Percentiles rank a stretch among this genome's conserved stretches.
Conservation (phyloP, 2,329 filamentous ascomycete species). For the Exophiala viscosa region DNA sequence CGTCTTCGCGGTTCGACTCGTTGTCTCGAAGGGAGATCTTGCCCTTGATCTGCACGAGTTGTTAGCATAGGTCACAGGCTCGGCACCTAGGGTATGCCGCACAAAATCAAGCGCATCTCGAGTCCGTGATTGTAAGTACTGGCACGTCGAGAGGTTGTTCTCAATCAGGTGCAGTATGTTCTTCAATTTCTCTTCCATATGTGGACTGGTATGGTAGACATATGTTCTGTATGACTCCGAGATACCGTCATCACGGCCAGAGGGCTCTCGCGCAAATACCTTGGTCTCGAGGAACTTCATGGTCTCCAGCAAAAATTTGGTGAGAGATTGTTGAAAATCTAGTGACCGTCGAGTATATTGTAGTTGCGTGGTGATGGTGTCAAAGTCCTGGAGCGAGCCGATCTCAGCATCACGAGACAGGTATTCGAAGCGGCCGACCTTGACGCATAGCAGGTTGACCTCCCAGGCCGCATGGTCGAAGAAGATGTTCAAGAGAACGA, state of each 20-base stretch:
- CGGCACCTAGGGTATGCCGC: neutral
- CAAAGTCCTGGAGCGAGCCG: constrained; percentile 10
- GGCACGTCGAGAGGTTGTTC: constrained; percentile 10
- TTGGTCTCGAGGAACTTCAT: constrained; percentile 14
- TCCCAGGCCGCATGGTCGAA: constrained; percentile 16
- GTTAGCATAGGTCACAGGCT: neutral
- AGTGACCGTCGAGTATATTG: constrained; percentile 6
- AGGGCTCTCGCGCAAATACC: constrained; percentile 3
- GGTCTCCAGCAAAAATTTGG: constrained; percentile 15
- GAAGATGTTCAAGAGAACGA: constrained; percentile 10
- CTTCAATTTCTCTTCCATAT: constrained; percentile 16
- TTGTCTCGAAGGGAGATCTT: constrained; percentile 9
- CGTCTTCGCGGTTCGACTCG: constrained; percentile 9
- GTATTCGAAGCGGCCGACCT: constrained; percentile 8
- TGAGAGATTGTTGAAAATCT: constrained; percentile 7
- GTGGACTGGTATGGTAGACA: constrained; percentile 12
- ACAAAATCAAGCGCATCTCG: constrained; percentile 15
- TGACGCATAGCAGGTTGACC: constrained; percentile 9
- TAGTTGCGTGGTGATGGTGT: constrained; percentile 15
- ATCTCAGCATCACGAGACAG: constrained; percentile 8
- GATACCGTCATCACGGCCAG: neutral
- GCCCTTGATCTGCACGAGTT: constrained; percentile 5
- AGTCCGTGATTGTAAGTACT: constrained; percentile 12
- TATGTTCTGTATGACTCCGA: constrained; percentile 2
- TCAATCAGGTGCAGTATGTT: constrained; percentile 15